Base-by-base conservation (phyloP, 495 filamentous ascomycete genomes). In the Parmelia sp. region DNA sequence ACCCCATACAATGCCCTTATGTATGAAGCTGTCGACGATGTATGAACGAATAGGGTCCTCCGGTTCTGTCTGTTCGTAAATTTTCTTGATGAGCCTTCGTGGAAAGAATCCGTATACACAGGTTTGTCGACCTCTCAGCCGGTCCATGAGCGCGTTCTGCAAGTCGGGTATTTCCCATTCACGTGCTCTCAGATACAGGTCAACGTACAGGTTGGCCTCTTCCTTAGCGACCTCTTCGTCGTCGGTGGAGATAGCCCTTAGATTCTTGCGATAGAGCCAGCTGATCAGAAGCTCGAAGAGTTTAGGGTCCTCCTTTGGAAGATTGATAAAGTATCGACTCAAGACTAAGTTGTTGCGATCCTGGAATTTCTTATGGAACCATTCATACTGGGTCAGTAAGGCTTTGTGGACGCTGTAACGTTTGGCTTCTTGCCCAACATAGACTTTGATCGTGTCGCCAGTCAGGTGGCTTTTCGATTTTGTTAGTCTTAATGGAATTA, bases 121-220 rank as follows among this genome's bases (percentile, higher is more conserved):
- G 17, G 31, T 62, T 6, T 44, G 5, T 7, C 51, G 40, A 2
- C 9, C 27, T 39, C 23, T n/a, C 3, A 65, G 11, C 1, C 19
- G n/a, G 49, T 68, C 66, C 8, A 68, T 58, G n/a, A 68, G 45
- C 10, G 21, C 19, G 49, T 65, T 65, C 23, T 65, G 25, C 1
- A 68, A 11, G 1, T 51, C 58, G 3, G 6, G 36, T 0, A 68
- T 45, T 4, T 15, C 8, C 62, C 55, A 57, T 0, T 39, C 1
- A 23, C 12, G 10, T 1, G 62, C 56, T 10, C 1, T 0, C 58
- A 44, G 21, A 49, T 65, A 57, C 17, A 65, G 9, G 0, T 9
- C 0, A 33, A 61, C 0, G 47, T 59, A 62, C 0, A 45, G 11
- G 0, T 0, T 12, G 2, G n/a, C 25, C 36, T 49, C 25, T 5